Base-by-base conservation (phyloP, 257 asterid species). In the Scutellaria barbata region DNA sequence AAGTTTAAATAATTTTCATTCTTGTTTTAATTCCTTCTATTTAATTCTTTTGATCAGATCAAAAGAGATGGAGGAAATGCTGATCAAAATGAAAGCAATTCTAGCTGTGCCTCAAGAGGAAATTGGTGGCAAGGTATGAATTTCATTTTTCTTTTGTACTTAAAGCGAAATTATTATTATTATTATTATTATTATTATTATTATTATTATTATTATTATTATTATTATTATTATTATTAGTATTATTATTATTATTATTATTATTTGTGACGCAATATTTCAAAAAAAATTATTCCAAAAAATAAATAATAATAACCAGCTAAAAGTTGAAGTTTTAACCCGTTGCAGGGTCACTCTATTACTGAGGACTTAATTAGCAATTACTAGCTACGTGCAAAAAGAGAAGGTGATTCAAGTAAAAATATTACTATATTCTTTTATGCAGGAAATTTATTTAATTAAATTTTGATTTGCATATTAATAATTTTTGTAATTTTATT, bases 101-200 rank as follows among this genome's bases (percentile, higher is more conserved):
- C 86, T 20, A 82, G 74, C 20, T 61, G 81, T 66, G 97, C 93
- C 59, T 85, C 96, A 1, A 82, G 95, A 82, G 96, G 98, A 77
- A 86, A 92, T 63, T 92, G 96, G 97, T 91, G 96, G 97, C 82
- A 87, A 81, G 96, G 95, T 87, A 84, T 48, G 76, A 20, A 9
- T 14, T 8, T 40, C 8, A 8, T n/a, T 3, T n/a, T n/a, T 1
- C 20, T 10, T 65, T 47, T 6, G 0, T 0, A 18, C 9, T 7
- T 30, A 16, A 18, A 51, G 12, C 40, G 13, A 65, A 45, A 33
- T 8, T n/a, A 59, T 35, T 4, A n/a, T 51, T 55, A 9, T 3
- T 30, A 3, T 30, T 22, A n/a, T n/a, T n/a, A n/a, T n/a, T n/a
- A n/a, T n/a, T n/a, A n/a, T n/a, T n/a, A n/a, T n/a, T n/a, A n/a